Conservation (phyloP, 768 basidiomycete species). For the Lenzites betulinus region DNA sequence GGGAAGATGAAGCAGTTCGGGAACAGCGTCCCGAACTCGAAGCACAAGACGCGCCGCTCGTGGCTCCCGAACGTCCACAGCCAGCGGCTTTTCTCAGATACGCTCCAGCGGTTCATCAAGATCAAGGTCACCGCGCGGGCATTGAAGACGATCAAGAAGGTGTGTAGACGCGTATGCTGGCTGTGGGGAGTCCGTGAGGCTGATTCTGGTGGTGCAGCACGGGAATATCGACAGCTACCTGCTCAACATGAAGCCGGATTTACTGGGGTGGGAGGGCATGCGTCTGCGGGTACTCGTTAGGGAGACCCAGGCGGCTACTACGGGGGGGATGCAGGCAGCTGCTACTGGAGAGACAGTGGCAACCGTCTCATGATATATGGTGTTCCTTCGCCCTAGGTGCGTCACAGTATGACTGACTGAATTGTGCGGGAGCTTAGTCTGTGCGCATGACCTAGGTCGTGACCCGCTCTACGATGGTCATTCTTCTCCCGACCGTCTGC, state of each 20-base stretch:
- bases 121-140: conserved; percentile 78
- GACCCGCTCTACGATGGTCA: no score
- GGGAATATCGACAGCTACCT: conserved; percentile 45
- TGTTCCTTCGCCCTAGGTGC: conserved; percentile 1
- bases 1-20: conserved; percentile 80
- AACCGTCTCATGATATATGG: conserved; percentile 2
- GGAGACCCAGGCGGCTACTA: conserved; percentile 28
- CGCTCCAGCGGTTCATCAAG: conserved; percentile 55
- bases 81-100: conserved; percentile 71
- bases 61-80: conserved; percentile 89
- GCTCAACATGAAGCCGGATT: conserved; percentile 40
- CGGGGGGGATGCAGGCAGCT: conserved; percentile 28
- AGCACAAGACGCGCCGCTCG: conserved; percentile 81
- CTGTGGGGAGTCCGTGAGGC: no score
- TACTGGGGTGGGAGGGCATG: conserved; percentile 46
- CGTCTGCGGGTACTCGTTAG: conserved; percentile 39
- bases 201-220: conserved; percentile 19
- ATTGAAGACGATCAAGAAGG: conserved; percentile 83
- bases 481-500: no score
- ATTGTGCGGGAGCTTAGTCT: background rate
- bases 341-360: background rate
- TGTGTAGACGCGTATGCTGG: conserved; percentile 29
- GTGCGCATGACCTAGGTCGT: no score
- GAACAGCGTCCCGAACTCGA: conserved; percentile 89
- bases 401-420: background rate